Evolutionary conservation across 768 basidiomycete genomes (phyloP), one percentile per base, ranked within the genome.

Genomic region (Strobilomyces dryophilus): DNA sequence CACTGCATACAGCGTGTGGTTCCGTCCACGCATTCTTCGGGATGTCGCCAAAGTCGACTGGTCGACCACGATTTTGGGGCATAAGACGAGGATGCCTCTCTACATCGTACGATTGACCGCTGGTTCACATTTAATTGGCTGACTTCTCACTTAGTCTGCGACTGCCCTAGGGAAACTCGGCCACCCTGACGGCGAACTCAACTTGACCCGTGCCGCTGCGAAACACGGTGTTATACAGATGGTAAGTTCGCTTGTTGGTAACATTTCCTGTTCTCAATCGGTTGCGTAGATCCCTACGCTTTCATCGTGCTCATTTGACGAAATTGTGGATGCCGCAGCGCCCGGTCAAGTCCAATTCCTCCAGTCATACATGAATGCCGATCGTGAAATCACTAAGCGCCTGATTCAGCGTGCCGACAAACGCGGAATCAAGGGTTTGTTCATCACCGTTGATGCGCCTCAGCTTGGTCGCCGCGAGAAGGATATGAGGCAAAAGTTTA

Each of bases 361-460:
- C 47, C 95, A 98, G 68, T 72, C 98, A 76, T 91, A 66, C 60
- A 95, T 98, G 51, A 98, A 98, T 74, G 85, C 85, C 60, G 92
- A 98, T 66, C 80, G 92, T 14, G 79, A 78, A 29, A 83, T 92
- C 54, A 97, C 95, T 6, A 84, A 87, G 69, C 82, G 84, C 53
- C 83, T 93, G 47, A 90, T 98, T 0, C 83, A 89, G 61, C 91
- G 95, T 58, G 97, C 97, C 1, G 93, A 95, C 70, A 74, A 79
- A 57, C 82, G 93, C 26, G 95, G 95, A 2, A 81, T 99, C 65
- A 95, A 93, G 68, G 95, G 80, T 4, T 74, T 98, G 12, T 98
- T 98, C 71, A 97, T 98, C 67, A 98, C 95, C 0, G 95, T 98
- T 26, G 95, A 98, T 72, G 95, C 95, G 0, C 95, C 95, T 7